These are phyloP conservation scores for Suillus discolor DNA, from an alignment of 768 basidiomycete genomes.

Conservation along the genomic window DNA sequence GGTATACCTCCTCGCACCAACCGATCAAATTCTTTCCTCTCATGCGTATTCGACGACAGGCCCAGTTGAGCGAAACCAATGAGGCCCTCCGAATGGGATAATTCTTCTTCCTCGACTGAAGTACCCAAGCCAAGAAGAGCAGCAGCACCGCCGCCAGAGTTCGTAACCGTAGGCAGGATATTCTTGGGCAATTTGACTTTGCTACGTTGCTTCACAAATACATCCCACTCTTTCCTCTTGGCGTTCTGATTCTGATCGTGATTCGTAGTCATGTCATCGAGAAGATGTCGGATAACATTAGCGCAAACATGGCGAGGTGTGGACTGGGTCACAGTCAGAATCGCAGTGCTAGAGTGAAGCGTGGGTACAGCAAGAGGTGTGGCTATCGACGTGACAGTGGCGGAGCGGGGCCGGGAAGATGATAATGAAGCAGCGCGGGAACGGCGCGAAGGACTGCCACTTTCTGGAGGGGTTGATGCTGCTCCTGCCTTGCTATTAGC, in stretches of 20 bases:
- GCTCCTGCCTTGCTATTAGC: conserved; percentile 13
- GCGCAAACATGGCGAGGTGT: conserved; percentile 78
- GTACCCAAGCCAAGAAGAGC: conserved; percentile 70
- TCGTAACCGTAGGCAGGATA: conserved; percentile 19
- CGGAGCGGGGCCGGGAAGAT: conserved; percentile 53
- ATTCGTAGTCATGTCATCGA: conserved; percentile 75
- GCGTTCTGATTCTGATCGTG: conserved; percentile 78
- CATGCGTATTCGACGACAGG: conserved; percentile 65
- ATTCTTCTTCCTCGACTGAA: conserved; percentile 68
- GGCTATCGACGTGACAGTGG: conserved; percentile 34
- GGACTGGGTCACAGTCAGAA: conserved; percentile 60
- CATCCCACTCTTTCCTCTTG: conserved; percentile 84
- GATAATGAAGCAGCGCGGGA: conserved; percentile 45
- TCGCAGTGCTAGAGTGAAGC: conserved; percentile 38
- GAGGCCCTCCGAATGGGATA: conserved; percentile 79
- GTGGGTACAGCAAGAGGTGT: conserved; percentile 8
- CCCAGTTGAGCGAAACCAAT: conserved; percentile 93
- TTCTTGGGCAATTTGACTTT: conserved; percentile 41
- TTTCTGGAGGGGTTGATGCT: conserved; percentile 22
- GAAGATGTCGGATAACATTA: conserved; percentile 70
- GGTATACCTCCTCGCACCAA: conserved; percentile 89
- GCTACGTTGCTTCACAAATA: conserved; percentile 73
- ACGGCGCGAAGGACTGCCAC: conserved; percentile 28
- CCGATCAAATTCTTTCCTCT: conserved; percentile 76
- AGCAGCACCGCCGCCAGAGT: conserved; percentile 48